Conservation (phyloP, 108 stramenopile species). For the Mayamaea pseudoterrestris region DNA sequence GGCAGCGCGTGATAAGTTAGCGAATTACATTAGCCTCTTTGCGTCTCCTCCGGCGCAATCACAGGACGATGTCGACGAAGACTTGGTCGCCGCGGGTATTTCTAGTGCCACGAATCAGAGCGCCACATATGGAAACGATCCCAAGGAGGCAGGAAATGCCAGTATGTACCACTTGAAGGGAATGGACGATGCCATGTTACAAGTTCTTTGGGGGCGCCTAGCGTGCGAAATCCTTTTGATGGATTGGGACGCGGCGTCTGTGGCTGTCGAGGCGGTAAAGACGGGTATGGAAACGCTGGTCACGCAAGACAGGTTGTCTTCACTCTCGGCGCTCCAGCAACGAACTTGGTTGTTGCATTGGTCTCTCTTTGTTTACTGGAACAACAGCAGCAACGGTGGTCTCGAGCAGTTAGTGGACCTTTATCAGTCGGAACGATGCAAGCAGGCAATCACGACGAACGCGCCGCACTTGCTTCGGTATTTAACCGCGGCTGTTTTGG, state of each 20-base stretch:
- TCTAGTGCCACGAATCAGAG: constrained; percentile 9
- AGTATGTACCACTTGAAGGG: constrained; percentile 68
- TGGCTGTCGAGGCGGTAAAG: constrained; percentile 76
- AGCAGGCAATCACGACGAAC: constrained; percentile 97
- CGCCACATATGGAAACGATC: constrained; percentile 24
- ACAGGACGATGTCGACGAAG: constrained; percentile 42
- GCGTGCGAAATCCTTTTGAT: constrained; percentile 85
- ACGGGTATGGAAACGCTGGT: constrained; percentile 67
- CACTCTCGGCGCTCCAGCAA: constrained; percentile 88
- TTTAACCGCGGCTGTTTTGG: constrained; percentile 91
- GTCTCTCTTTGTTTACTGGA: constrained; percentile 97
- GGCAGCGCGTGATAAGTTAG: constrained; percentile 63
- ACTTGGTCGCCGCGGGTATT: constrained; percentile 15
- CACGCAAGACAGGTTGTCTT: constrained; percentile 23
- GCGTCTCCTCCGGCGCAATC: constrained; percentile 41
- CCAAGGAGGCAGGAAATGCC: constrained; percentile 58
- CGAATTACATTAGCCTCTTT: constrained; percentile 73
- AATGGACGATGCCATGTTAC: constrained; percentile 47
- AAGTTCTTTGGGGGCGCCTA: constrained; percentile 88
- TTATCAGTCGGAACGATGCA: constrained; percentile 77
- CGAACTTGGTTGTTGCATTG: constrained; percentile 98
- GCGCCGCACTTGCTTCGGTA: constrained; percentile 97
- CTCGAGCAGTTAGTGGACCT: constrained; percentile 82
- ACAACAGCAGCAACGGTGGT: constrained; percentile 76
- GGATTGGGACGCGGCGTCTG: constrained; percentile 79